phyloP scores from a whole-genome alignment of 2,329 filamentous ascomycete genomes.

The Ophiostoma populinum region DNA sequence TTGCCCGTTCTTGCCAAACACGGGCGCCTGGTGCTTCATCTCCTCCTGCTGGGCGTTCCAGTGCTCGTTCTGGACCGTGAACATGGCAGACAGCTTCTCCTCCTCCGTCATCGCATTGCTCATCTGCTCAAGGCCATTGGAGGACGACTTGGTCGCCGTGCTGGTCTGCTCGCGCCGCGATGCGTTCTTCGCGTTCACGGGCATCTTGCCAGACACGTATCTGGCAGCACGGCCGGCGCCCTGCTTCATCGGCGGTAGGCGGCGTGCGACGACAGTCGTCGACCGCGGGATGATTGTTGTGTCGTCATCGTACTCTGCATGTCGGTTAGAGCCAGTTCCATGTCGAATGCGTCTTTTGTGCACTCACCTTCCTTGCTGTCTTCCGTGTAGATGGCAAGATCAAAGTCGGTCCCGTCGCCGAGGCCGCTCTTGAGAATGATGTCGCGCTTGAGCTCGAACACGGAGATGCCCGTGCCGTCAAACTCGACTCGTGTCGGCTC shows the following conservation, averaged over 20 bases:
- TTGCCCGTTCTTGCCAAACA: conserved; percentile 40
- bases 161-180: conserved; percentile 46
- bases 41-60: conserved; percentile 90
- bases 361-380: conserved; percentile 73
- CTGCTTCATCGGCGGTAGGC: conserved; percentile 66
- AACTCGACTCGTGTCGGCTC: conserved; percentile 90
- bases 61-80: conserved; percentile 74
- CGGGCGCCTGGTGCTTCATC: conserved; percentile 60
- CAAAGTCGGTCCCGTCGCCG: conserved; percentile 91
- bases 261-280: conserved; percentile 78
- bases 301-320: conserved; percentile 84
- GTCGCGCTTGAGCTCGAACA: conserved; percentile 96
- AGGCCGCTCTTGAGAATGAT: conserved; percentile 90
- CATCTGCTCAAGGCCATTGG: conserved; percentile 45
- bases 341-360: too few relatives aligned
- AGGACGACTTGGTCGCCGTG: conserved; percentile 41
- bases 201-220: conserved; percentile 94
- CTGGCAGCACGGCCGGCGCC: conserved; percentile 82
- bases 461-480: conserved; percentile 92
- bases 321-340: background rate
- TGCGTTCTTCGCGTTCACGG: conserved; percentile 67
- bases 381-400: conserved; percentile 84
- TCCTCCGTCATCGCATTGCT: conserved; percentile 78
- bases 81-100: conserved; percentile 83
- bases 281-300: conserved; percentile 94